These are phyloP conservation scores for Jacaranda copaia DNA, from an alignment of 257 asterid genomes.

Conservation along the genomic window DNA sequence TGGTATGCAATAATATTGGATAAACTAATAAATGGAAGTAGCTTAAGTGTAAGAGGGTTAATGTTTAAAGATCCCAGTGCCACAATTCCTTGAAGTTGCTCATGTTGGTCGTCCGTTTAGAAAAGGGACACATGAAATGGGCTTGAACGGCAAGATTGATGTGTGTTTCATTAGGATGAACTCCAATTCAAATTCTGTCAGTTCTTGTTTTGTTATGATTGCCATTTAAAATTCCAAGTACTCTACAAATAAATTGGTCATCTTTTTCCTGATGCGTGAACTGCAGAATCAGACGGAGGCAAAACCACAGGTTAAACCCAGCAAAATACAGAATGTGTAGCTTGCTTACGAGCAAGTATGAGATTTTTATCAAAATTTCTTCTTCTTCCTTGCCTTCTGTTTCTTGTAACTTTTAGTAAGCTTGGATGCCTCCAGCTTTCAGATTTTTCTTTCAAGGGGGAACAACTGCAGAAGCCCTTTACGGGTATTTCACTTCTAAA, in stretches of 20 bases:
- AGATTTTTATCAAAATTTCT: constrained; percentile 12
- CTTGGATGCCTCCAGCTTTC: not conserved
- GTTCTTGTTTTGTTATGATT: not conserved
- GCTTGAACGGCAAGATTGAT: not conserved
- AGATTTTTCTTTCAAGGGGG: constrained; percentile 21
- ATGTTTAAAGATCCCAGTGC: too few species aligned
- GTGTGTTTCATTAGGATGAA: not conserved
- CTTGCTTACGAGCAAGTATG: constrained; percentile 36
- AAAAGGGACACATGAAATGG: not conserved
- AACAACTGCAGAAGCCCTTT: constrained; percentile 18
- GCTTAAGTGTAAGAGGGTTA: too few species aligned
- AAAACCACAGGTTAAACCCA: constrained; percentile 46
- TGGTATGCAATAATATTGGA: too few species aligned
- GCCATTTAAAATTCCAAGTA: not conserved
- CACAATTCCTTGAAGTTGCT: too few species aligned
- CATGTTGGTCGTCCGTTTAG: too few species aligned
- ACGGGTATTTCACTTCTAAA: constrained; percentile 10
- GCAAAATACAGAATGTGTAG: constrained; percentile 50
- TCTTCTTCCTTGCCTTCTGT: not conserved
- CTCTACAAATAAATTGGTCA: not conserved
- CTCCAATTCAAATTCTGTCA: not conserved
- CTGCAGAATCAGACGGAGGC: constrained; percentile 48
- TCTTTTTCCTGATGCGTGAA: not conserved
- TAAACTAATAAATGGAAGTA: too few species aligned
- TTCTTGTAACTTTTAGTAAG: constrained; percentile 16